Base-by-base conservation (phyloP, 1,284 basidiomycete species). In the Malassezia nana region DNA sequence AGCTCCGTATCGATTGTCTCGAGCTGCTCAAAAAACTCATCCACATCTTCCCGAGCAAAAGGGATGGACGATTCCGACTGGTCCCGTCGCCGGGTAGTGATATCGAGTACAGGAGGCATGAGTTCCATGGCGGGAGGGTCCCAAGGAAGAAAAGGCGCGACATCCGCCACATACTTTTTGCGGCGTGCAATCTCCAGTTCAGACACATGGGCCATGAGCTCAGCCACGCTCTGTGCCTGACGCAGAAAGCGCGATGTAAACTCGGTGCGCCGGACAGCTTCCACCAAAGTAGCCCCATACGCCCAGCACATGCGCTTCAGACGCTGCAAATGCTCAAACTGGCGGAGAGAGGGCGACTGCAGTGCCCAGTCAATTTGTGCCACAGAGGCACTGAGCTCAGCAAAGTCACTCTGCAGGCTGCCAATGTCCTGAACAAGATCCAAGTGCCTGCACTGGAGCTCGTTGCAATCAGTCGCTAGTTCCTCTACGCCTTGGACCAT, bases 261-360 rank as follows among this genome's bases (percentile, higher is more conserved):
- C 71, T 92, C 88, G 59, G 86, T 86, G 50, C 92, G 78, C 51
- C 91, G 79, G 0, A 92, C 86, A 31, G 92, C 83, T 75, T 98
- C 92, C 10, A 92, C 80, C 1, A 95, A 80, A 0, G 90, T 89
- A 1, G 89, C 86, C 0, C 88, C 87, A 74, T 98, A 98, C 0
- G 88, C 89, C 68, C 89, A 90, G 0, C 92, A 76, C 81, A 96
- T 87, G 52, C 82, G 84, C 67, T 94, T 89, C 32, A 96, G 77
- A 12, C 91, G 80, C 50, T 85, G 82, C 12, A 96, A 84, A 71
- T 96, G 89, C 18, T 85, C 81, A 74, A 96, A 96, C 46, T 85
- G 86, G 41, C 84, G 87, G 45, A 63, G 50, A 35, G 60, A 61
- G 42, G 61, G 64, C 16, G 62, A 64, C 32, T 56, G 48, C 16